phyloP scores from a whole-genome alignment of 495 filamentous ascomycete genomes.

The Echria macrotheca region DNA sequence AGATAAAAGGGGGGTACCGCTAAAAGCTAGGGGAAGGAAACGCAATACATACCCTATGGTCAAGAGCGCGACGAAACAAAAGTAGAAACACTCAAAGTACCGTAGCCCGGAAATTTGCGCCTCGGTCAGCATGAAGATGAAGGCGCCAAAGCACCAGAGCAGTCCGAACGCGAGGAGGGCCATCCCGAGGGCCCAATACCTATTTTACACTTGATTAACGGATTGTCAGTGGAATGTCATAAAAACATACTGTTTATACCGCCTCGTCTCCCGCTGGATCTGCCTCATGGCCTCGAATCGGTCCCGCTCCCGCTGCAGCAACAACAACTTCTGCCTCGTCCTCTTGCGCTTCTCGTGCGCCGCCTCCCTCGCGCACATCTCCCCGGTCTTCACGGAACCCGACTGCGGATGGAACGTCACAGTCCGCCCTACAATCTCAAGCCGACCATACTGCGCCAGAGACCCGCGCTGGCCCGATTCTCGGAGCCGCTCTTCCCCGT shows the following conservation, averaged over 20 bases:
- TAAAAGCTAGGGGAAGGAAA: no score
- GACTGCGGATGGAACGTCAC: slow-evolving; percentile 31
- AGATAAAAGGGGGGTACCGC: no score
- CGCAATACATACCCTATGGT: slow-evolving; percentile 81
- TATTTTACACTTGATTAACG: no score
- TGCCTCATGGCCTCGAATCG: slow-evolving; percentile 73
- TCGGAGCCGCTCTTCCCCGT: not conserved
- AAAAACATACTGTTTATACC: slow-evolving; percentile 62
- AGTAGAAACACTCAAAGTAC: slow-evolving; percentile 71
- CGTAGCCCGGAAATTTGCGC: slow-evolving; percentile 46
- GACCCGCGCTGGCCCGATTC: slow-evolving; percentile 19
- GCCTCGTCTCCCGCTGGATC: slow-evolving; percentile 57
- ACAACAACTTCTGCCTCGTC: slow-evolving; percentile 45
- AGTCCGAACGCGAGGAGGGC: slow-evolving; percentile 55
- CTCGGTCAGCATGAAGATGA: slow-evolving; percentile 53
- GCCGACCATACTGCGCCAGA: slow-evolving; percentile 30
- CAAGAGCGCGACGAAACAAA: slow-evolving; percentile 65
- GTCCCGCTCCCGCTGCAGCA: slow-evolving; percentile 53
- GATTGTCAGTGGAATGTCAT: no score
- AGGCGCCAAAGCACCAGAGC: slow-evolving; percentile 69
- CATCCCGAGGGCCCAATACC: slow-evolving; percentile 51
- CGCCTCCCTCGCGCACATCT: slow-evolving; percentile 42
- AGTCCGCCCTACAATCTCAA: slow-evolving; percentile 31
- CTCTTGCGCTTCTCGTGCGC: slow-evolving; percentile 53
- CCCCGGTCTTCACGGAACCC: slow-evolving; percentile 16